Evolutionary conservation across 2,329 filamentous ascomycete genomes (phyloP).

Genomic region (Colletotrichum sp.): DNA sequence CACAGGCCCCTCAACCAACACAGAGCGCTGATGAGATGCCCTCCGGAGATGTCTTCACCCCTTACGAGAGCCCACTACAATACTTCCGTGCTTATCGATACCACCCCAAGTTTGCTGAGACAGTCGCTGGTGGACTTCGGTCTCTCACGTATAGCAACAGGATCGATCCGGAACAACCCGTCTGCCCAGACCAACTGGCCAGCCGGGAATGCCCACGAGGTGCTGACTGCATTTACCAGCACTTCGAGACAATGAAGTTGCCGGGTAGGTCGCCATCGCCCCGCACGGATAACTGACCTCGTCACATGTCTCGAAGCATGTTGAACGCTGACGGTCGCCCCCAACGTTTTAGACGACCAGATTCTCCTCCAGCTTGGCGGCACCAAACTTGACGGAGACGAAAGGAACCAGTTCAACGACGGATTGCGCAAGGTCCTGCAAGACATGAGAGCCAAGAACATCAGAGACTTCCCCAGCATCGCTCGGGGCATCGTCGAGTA

Average conservation of each 20-base stretch:
- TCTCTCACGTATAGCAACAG: conserved; percentile 94
- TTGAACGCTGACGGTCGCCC: conserved; percentile 52
- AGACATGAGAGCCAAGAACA: conserved; percentile 62
- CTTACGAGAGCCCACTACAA: conserved; percentile 84
- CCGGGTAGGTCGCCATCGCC: conserved; percentile 68
- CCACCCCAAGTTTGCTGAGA: conserved; percentile 75
- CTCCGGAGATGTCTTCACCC: conserved; percentile 33
- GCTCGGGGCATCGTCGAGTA: conserved; percentile 71
- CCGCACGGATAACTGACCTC: conserved; percentile 15
- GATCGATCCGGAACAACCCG: conserved; percentile 75
- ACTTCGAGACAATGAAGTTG: conserved; percentile 76
- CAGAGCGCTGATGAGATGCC: conserved; percentile 21
- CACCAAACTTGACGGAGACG: conserved; percentile 65
- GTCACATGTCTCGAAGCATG: conserved; percentile 36
- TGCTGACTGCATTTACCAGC: conserved; percentile 74
- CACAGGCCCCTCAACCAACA: neutral
- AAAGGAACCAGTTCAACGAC: conserved; percentile 65
- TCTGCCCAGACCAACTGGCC: conserved; percentile 79
- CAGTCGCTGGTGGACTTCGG: conserved; percentile 77
- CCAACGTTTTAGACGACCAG: conserved; percentile 66
- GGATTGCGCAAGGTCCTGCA: conserved; percentile 68
- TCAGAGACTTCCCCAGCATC: conserved; percentile 71
- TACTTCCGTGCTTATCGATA: conserved; percentile 90
- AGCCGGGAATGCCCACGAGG: conserved; percentile 75
- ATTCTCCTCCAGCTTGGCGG: conserved; percentile 76